phyloP scores from a whole-genome alignment of 805 yeast genomes.

The Candida andamanensis region DNA sequence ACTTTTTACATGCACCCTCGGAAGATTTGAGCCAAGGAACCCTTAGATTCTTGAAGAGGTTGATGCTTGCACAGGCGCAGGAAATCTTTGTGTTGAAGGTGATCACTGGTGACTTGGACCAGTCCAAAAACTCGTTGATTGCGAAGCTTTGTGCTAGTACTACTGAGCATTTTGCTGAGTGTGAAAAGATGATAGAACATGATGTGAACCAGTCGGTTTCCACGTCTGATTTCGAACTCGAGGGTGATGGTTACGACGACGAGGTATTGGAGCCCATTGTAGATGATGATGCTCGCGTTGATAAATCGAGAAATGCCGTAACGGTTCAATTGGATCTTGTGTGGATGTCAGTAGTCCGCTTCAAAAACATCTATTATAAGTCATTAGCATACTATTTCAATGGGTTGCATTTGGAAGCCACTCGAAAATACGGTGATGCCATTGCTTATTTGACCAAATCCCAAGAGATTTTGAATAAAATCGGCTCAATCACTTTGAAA shows the following conservation, averaged over 20 bases:
- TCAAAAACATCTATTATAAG: conserved; percentile 51
- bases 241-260: conserved; percentile 25
- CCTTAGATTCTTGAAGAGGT: conserved; percentile 53
- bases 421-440: conserved; percentile 67
- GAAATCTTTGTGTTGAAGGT: conserved; percentile 71
- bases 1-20: conserved; percentile 86
- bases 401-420: conserved; percentile 48
- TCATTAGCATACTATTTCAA: conserved; percentile 60
- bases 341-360: conserved; percentile 50
- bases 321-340: conserved; percentile 27
- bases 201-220: conserved; percentile 8
- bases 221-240: conserved; percentile 14
- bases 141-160: conserved; percentile 70
- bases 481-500: conserved; percentile 23
- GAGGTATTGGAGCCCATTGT: conserved; percentile 16
- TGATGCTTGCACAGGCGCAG: conserved; percentile 85
- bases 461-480: conserved; percentile 31
- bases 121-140: conserved; percentile 60
- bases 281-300: conserved; percentile 17
- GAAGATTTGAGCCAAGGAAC: conserved; percentile 68
- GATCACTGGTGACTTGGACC: conserved; percentile 46
- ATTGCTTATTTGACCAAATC: conserved; percentile 61
- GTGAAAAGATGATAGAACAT: conserved; percentile 20
- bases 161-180: conserved; percentile 47
- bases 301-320: conserved; percentile 14